These are phyloP conservation scores for Heterobasidion parviporum DNA, from an alignment of 1,284 basidiomycete genomes.

Conservation along the genomic window DNA sequence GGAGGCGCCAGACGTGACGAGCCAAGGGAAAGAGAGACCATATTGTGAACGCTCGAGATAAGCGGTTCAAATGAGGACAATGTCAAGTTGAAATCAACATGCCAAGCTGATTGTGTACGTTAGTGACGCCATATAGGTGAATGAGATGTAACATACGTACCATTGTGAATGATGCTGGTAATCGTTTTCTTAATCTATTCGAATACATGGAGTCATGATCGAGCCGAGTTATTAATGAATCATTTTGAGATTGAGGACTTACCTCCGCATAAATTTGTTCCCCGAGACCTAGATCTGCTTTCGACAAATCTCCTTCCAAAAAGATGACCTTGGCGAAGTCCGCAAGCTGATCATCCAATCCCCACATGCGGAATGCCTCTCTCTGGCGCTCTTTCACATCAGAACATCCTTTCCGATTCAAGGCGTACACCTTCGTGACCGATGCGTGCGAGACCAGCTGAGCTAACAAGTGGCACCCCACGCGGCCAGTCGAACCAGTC, in stretches of 20 bases:
- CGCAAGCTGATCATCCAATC: conserved; percentile 20
- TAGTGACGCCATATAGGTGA: conserved; percentile 6
- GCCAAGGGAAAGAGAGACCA: conserved; percentile 2
- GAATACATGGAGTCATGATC: neutral
- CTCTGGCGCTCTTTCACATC: conserved; percentile 19
- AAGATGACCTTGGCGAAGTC: conserved; percentile 22
- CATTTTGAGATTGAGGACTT: neutral
- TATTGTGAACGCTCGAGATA: neutral
- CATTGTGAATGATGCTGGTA: conserved; percentile 24
- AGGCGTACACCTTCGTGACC: conserved; percentile 17
- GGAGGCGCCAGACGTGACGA: neutral
- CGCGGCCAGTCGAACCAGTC: conserved; percentile 19
- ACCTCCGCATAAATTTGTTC: conserved; percentile 21
- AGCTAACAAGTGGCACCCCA: conserved; percentile 17
- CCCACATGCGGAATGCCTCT: conserved; percentile 20
- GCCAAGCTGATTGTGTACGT: conserved; percentile 22
- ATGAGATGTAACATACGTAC: conserved; percentile 15
- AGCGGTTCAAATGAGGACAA: conserved; percentile 3
- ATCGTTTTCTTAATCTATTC: conserved; percentile 14
- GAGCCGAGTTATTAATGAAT: neutral
- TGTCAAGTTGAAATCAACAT: conserved; percentile 16
- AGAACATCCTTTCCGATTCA: conserved; percentile 11
- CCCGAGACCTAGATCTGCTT: conserved; percentile 21
- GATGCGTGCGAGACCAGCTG: conserved; percentile 11
- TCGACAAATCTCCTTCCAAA: conserved; percentile 23